phyloP scores from a whole-genome alignment of 2,329 filamentous ascomycete species.

The Mycosphaerella arachidis region DNA sequence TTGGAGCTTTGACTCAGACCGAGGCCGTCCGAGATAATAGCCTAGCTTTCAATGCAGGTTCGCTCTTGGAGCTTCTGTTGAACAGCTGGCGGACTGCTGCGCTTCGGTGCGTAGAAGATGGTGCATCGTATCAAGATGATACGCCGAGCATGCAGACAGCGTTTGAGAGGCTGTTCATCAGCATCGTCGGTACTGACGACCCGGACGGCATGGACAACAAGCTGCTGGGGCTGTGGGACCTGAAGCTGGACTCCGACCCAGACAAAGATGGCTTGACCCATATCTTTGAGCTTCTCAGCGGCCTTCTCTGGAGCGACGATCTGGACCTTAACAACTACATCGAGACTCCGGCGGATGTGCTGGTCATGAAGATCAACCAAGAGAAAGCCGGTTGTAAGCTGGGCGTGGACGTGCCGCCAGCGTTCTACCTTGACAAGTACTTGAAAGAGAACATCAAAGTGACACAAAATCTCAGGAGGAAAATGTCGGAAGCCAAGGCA shows the following conservation, averaged over 20 bases:
- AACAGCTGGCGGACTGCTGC: constrained; percentile 23
- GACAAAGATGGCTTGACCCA: constrained; percentile 14
- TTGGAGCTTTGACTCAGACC: constrained; percentile 42
- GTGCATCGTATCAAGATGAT: neutral
- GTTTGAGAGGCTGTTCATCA: constrained; percentile 23
- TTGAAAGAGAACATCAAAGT: constrained; percentile 48
- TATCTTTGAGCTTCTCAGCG: constrained; percentile 28
- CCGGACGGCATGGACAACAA: constrained; percentile 20
- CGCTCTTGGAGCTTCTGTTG: constrained; percentile 22
- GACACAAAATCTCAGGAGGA: constrained; percentile 45
- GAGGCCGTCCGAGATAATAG: constrained; percentile 20
- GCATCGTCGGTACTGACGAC: constrained; percentile 23
- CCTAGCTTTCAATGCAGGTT: constrained; percentile 4
- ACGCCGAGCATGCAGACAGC: constrained; percentile 2
- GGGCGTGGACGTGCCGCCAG: constrained; percentile 49
- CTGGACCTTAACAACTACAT: constrained; percentile 33
- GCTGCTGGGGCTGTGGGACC: constrained; percentile 17
- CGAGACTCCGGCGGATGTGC: constrained; percentile 49
- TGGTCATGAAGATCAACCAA: constrained; percentile 47
- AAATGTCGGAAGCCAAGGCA: constrained; percentile 33
- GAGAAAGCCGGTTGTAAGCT: constrained; percentile 32
- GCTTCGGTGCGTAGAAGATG: constrained; percentile 5
- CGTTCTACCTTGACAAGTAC: constrained; percentile 58
- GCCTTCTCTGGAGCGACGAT: constrained; percentile 30
- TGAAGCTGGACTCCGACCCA: constrained; percentile 13